Evolutionary conservation across 768 basidiomycete species (phyloP).

Genomic region (Naganishia kalamii): DNA sequence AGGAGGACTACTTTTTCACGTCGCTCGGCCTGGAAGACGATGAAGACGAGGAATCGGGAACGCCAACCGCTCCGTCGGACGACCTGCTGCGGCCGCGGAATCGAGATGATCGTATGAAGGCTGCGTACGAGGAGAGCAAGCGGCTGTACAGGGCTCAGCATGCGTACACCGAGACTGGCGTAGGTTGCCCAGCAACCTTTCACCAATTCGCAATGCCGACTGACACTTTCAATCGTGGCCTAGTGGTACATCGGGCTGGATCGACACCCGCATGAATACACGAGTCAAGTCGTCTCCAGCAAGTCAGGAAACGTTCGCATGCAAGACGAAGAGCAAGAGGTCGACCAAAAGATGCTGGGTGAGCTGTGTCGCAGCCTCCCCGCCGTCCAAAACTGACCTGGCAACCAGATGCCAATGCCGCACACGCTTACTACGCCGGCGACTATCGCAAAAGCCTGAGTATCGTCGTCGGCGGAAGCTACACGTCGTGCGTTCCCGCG

Average conservation of each 20-base stretch:
- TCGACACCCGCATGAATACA: slow-evolving; percentile 8
- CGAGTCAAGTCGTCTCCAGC: slow-evolving; percentile 3
- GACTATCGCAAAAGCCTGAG: slow-evolving; percentile 4
- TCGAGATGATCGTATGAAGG: slow-evolving; percentile 8
- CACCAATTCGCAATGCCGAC: no score
- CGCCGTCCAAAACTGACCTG: background rate
- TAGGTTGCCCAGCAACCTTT: no score
- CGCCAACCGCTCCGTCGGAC: background rate
- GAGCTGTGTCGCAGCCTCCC: background rate
- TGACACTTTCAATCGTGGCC: no score
- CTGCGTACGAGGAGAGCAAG: slow-evolving; percentile 12
- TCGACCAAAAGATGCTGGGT: slow-evolving; percentile 12
- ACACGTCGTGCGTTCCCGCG: background rate
- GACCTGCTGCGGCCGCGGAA: slow-evolving; percentile 6
- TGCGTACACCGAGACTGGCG: background rate
- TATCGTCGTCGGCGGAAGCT: background rate
- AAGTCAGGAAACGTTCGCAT: background rate
- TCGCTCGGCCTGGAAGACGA: slow-evolving; percentile 12
- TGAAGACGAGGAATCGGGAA: background rate
- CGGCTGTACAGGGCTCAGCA: slow-evolving; percentile 5
- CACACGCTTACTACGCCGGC: background rate
- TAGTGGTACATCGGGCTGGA: slow-evolving; percentile 12
- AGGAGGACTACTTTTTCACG: slow-evolving; percentile 9
- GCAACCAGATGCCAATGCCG: background rate
- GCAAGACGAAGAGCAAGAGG: background rate